These are phyloP conservation scores for Theobroma grandiflorum DNA, from an alignment of 441 rosid species.

Conservation along the genomic window DNA sequence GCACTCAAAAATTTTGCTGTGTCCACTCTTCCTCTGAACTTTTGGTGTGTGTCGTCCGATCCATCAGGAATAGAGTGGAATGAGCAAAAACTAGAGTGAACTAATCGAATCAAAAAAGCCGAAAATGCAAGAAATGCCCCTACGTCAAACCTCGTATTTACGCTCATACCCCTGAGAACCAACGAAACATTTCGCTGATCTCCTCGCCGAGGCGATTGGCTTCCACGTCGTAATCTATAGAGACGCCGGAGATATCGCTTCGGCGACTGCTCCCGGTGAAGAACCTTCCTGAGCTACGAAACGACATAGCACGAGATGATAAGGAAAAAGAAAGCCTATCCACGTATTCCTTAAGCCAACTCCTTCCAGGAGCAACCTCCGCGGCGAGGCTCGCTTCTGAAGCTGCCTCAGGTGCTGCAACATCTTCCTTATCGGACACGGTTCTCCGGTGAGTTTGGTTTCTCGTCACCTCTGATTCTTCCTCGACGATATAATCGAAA, in stretches of 20 bases:
- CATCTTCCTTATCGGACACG: slow-evolving; percentile 62
- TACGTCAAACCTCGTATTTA: slow-evolving; percentile 17
- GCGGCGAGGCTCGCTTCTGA: slow-evolving; percentile 54
- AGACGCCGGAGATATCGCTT: slow-evolving; percentile 47
- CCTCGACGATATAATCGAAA: slow-evolving; percentile 80
- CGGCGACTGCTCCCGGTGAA: slow-evolving; percentile 83
- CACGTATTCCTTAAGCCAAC: slow-evolving; percentile 84
- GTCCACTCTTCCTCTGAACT: slow-evolving; percentile 27
- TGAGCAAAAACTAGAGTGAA: slow-evolving; percentile 21
- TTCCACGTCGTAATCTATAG: slow-evolving; percentile 70
- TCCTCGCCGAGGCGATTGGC: slow-evolving; percentile 76
- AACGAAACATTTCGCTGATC: slow-evolving; percentile 86
- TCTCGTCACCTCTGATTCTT: slow-evolving; percentile 63
- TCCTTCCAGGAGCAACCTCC: slow-evolving; percentile 62
- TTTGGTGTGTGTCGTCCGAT: background rate
- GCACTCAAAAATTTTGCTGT: slow-evolving; percentile 32
- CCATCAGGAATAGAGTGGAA: slow-evolving; percentile 20
- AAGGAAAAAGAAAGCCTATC: slow-evolving; percentile 73
- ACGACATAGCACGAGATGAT: slow-evolving; percentile 78
- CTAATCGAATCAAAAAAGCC: background rate
- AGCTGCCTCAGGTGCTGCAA: slow-evolving; percentile 26
- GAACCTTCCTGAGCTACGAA: slow-evolving; percentile 83
- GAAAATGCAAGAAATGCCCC: slow-evolving; percentile 15
- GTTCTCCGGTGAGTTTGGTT: slow-evolving; percentile 50
- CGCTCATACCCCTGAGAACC: slow-evolving; percentile 86